A percentile compares a stretch with the other conserved stretches of the same genome.
Conservation (phyloP, 805 yeast species). For the Candida nanaspora region DNA sequence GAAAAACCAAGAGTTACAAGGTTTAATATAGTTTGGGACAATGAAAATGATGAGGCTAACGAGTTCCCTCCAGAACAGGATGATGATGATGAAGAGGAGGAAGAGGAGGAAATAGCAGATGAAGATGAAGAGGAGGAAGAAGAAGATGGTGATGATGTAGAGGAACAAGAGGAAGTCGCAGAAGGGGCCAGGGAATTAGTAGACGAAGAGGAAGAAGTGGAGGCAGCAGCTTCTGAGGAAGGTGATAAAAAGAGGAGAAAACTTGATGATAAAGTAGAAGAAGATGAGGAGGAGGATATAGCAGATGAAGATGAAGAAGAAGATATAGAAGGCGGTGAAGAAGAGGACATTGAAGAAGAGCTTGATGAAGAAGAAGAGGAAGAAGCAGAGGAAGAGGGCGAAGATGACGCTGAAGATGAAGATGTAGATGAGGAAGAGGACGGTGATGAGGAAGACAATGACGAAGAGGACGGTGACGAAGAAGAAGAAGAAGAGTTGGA, state of each 20-base stretch:
- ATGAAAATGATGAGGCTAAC: slow-evolving; percentile 45
- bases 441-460: not conserved
- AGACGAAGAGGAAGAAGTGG: slow-evolving; percentile 8
- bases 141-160: slow-evolving; percentile 34
- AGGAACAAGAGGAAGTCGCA: slow-evolving; percentile 29
- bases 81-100: slow-evolving; percentile 56
- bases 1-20: slow-evolving; percentile 97
- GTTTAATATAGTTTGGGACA: slow-evolving; percentile 96
- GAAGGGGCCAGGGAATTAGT: slow-evolving; percentile 22
- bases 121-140: slow-evolving; percentile 47
- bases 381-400: slow-evolving; percentile 1
- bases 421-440: slow-evolving; percentile 1
- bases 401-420: not conserved
- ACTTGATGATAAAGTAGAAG: slow-evolving; percentile 17
- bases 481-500: not conserved
- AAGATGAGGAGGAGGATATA: slow-evolving; percentile 13
- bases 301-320: slow-evolving; percentile 6
- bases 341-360: slow-evolving; percentile 2
- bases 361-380: not conserved
- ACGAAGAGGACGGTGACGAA: not conserved
- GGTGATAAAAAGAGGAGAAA: slow-evolving; percentile 1
- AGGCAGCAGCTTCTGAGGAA: slow-evolving; percentile 17
- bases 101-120: slow-evolving; percentile 53
- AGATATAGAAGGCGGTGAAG: slow-evolving; percentile 9
- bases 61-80: slow-evolving; percentile 75